Evolutionary conservation across 805 yeast genomes (phyloP), one percentile per base, ranked within the genome.

Genomic region (Lipomyces mesembrius): DNA sequence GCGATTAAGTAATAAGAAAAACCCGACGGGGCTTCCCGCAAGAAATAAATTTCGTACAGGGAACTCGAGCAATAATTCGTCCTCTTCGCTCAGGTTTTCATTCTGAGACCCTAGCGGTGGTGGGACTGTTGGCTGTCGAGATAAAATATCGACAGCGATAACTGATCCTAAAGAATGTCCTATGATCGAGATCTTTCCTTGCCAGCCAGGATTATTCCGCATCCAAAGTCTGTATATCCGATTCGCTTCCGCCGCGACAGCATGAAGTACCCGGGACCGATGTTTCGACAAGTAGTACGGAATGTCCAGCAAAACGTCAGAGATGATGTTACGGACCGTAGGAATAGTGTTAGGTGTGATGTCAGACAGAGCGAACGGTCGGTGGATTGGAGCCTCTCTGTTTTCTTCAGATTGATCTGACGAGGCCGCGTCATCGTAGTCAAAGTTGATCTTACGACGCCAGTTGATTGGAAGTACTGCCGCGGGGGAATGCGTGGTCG

Each of bases 81-180:
- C 76, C 0, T 76, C 75, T 14, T 74, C 72, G 3, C 49, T 49
- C 22, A 32, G 27, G n/a, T 35, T 37, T 9, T 65, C 67, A 32
- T 52, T 52, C 55, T 62, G 64, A 14, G 69, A 54, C 43, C 54
- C 53, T 25, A 67, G 52, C 0, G 71, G 71, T 7, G 73, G 72
- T 2, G 72, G 69, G 11, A 61, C 65, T 1, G 80, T 73, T 1
- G 82, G 82, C 71, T 80, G 83, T 32, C 73, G 72, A 6, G 81
- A 74, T 35, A 93, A 77, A 37, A 94, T 81, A 77, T 94, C 98
- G 69, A 92, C 88, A 1, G 88, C 82, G 57, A 92, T 90, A 0
- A 92, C 88, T 12, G 96, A 88, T 0, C 98, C 98, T 53, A 92
- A 79, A 0, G 97, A 91, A 76, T 92, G 98, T 0, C 97, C 97